Base-by-base conservation (phyloP, 495 filamentous ascomycete genomes). In the Cudoniella acicularis region DNA sequence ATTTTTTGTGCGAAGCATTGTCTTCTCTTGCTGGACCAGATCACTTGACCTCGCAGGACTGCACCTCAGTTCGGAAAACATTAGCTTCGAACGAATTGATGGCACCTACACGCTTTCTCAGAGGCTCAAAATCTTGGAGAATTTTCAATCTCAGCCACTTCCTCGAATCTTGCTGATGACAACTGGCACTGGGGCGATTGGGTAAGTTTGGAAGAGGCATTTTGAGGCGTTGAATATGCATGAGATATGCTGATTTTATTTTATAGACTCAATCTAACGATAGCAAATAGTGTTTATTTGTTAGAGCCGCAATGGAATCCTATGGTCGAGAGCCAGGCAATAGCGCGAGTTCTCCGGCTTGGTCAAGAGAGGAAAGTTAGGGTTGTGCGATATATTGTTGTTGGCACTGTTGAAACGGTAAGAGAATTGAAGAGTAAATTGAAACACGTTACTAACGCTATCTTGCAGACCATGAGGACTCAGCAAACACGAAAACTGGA, bases 241-340 rank as follows among this genome's bases (percentile, higher is more conserved):
- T 21, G 17, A 56, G 11, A 48, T 26, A 6, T 41, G 27, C 57
- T 60, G 54, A 60, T 52, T 23, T 16, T 4, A 22, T 11, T 42
- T 58, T 11, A n/a, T 41, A 81, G 79, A 10, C 52, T 83, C 1
- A 82, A 79, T 52, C 71, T 83, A 25, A 73, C 76, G 1, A 63
- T 69, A 0, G 79, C 78, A 0, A 77, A 71, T 47, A 69, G 65
- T 17, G 73, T 84, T 1, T 71, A 75, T 59, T 69, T 83, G 17
- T 62, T 83, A 9, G 79, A 84, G 45, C 80, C 75, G 6, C 77
- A 83, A 58, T 84, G 79, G 80, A 82, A 83, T 43, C 81, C 81
- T 0, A 72, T 70, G 25, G 71, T 82, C 0, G 80, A 84, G 59
- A 70, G 72, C 18, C 80, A 84, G 57, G 81, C 81, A 1, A 71